Percentiles rank a stretch among this genome's conserved stretches.
Evolutionary conservation across 2,329 filamentous ascomycete species (phyloP).

Genomic region (Trichophaea hybrida): DNA sequence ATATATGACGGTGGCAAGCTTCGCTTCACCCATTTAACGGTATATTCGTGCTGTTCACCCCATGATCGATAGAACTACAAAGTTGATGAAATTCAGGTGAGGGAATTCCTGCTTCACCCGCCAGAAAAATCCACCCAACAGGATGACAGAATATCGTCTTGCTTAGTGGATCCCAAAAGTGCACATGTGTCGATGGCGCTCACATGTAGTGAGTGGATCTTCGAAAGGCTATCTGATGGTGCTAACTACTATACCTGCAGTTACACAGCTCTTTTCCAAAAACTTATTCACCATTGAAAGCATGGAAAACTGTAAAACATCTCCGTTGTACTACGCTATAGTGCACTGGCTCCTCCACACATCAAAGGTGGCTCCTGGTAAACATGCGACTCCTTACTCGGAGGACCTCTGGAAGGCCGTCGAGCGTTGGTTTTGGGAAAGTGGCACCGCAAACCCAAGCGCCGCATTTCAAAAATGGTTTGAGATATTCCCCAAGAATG

Average conservation of each 20-base stretch:
- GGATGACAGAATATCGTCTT: background rate
- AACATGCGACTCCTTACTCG: background rate
- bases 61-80: background rate
- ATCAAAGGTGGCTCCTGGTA: background rate
- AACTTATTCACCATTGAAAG: background rate
- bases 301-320: background rate
- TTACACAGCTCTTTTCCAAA: conserved; percentile 2
- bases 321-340: background rate
- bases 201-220: background rate
- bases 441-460: background rate
- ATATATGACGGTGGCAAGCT: background rate
- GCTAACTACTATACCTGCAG: background rate
- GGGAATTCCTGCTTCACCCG: background rate
- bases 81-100: background rate
- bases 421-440: background rate
- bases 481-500: background rate
- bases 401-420: background rate
- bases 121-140: background rate
- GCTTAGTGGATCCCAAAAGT: background rate
- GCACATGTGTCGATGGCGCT: background rate
- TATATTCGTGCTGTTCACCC: background rate
- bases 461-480: background rate
- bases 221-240: background rate
- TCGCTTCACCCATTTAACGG: background rate
- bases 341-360: background rate